Conservation (phyloP, 192 early-diverging fungal species). For the Backusella luteola region DNA sequence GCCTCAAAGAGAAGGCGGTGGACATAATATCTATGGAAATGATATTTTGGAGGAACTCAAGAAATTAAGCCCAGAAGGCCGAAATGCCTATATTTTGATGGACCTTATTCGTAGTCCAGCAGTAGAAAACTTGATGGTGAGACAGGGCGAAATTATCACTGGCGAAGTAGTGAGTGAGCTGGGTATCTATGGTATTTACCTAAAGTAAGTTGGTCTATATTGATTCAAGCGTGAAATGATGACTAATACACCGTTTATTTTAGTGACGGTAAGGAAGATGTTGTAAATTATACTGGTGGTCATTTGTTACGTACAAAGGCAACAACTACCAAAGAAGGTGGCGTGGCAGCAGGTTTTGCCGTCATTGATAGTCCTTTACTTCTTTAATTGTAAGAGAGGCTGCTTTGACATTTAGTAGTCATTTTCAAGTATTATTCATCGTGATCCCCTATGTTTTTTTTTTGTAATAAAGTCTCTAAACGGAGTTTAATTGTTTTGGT, state of each 20-base stretch:
- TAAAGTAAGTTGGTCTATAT: slow-evolving; percentile 54
- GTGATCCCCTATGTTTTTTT: not conserved
- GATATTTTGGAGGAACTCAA: slow-evolving; percentile 68
- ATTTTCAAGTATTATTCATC: not conserved
- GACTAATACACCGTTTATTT: slow-evolving; percentile 4
- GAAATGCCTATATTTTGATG: slow-evolving; percentile 93
- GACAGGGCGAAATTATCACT: slow-evolving; percentile 68
- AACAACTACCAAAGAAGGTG: slow-evolving; percentile 84
- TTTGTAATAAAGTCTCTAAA: not conserved
- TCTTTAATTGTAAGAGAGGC: not conserved
- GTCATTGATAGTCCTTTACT: slow-evolving; percentile 88
- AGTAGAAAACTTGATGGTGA: slow-evolving; percentile 71
- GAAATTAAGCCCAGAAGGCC: slow-evolving; percentile 58
- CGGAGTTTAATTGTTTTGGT: not conserved
- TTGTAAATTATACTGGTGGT: slow-evolving; percentile 78
- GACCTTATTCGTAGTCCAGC: slow-evolving; percentile 84
- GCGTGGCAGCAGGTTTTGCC: slow-evolving; percentile 93
- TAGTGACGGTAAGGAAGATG: slow-evolving; percentile 55
- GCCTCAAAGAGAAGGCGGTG: slow-evolving; percentile 96
- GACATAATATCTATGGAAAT: slow-evolving; percentile 90
- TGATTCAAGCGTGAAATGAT: not conserved
- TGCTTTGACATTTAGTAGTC: not conserved
- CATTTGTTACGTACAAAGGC: slow-evolving; percentile 94
- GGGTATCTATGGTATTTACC: slow-evolving; percentile 90
- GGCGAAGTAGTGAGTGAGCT: slow-evolving; percentile 88